These are phyloP conservation scores for Aspergillus homomorphus DNA, from an alignment of 495 filamentous ascomycete genomes.

Conservation along the genomic window DNA sequence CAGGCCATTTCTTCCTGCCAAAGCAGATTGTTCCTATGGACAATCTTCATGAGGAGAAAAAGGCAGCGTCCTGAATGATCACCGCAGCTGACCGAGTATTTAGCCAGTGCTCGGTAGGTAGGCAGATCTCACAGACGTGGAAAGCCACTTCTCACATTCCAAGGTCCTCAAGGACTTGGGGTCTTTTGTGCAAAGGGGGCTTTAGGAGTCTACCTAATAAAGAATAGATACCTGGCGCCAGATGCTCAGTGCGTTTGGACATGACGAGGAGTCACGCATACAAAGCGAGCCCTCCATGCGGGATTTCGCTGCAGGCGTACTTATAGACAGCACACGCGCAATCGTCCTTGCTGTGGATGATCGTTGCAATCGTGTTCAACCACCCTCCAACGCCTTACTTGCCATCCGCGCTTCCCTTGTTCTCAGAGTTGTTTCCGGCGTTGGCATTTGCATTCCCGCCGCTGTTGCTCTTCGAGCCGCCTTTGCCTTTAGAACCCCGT, in stretches of 20 bases:
- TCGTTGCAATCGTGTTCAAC: not conserved
- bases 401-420: slow-evolving; percentile 16
- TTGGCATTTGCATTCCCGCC: slow-evolving; percentile 14
- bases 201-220: not conserved
- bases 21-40: not conserved
- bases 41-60: not conserved
- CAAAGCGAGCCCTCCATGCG: not conserved
- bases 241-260: not conserved
- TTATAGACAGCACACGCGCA: not conserved
- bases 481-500: slow-evolving; percentile 32
- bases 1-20: not conserved
- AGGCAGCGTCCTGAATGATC: not conserved
- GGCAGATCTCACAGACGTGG: not conserved
- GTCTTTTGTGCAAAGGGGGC: not conserved
- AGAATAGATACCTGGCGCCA: not conserved
- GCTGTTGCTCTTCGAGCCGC: slow-evolving; percentile 23
- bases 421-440: slow-evolving; percentile 14
- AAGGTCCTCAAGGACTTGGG: not conserved
- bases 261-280: not conserved
- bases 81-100: not conserved
- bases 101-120: not conserved
- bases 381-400: slow-evolving; percentile 13
- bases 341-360: slow-evolving; percentile 2
- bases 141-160: not conserved
- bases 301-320: not conserved